Conservation (phyloP, 768 basidiomycete genomes). For the Chalciporus chontae region DNA sequence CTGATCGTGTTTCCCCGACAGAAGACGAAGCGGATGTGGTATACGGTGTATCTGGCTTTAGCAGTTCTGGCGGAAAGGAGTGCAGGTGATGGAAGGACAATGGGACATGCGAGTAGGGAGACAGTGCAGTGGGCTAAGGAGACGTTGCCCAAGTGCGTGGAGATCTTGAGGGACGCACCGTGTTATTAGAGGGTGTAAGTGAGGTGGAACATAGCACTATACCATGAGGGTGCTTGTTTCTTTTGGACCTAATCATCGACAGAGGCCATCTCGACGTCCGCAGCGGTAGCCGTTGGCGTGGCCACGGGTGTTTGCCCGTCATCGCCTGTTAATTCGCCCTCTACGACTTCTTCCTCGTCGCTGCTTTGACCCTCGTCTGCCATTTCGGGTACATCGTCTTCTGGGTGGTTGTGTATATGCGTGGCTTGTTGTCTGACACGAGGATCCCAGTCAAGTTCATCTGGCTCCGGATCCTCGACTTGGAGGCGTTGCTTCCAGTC, state of each 20-base stretch:
- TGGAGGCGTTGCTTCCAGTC: slow-evolving; percentile 82
- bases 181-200: slow-evolving; percentile 22
- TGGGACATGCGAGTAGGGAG: slow-evolving; percentile 19
- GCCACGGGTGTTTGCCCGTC: slow-evolving; percentile 25
- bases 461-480: slow-evolving; percentile 75
- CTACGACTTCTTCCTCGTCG: slow-evolving; percentile 37
- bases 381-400: slow-evolving; percentile 13
- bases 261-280: slow-evolving; percentile 22
- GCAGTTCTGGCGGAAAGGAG: slow-evolving; percentile 47
- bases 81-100: slow-evolving; percentile 12
- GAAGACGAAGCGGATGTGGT: slow-evolving; percentile 75
- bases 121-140: slow-evolving; percentile 39
- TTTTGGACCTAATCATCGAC: slow-evolving; percentile 5
- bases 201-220: neutral
- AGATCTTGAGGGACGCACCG: slow-evolving; percentile 41
- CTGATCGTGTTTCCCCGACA: slow-evolving; percentile 61
- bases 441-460: slow-evolving; percentile 73
- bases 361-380: slow-evolving; percentile 34
- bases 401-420: slow-evolving; percentile 9
- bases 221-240: neutral
- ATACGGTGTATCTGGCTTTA: slow-evolving; percentile 60
- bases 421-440: slow-evolving; percentile 29
- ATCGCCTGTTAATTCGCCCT: slow-evolving; percentile 32
- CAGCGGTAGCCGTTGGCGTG: slow-evolving; percentile 10
- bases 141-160: slow-evolving; percentile 38